Base-by-base conservation (phyloP, 345 rosid genomes). In the Psidium guajava region DNA sequence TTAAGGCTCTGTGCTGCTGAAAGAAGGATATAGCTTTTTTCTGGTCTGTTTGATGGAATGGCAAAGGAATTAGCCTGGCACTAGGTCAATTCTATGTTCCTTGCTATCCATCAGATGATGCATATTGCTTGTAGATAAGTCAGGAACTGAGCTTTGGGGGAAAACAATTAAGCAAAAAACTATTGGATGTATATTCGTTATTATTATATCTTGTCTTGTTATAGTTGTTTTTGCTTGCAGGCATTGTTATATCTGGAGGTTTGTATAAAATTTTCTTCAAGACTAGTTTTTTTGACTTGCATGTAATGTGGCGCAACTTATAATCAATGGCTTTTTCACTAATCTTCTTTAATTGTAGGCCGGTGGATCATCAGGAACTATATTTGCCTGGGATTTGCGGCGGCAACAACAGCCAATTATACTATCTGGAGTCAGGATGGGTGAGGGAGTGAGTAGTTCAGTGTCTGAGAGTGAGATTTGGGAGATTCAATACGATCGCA, bases 361-460 rank as follows among this genome's bases (percentile, higher is more conserved):
- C 22, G 98, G 98, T 87, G 99, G 99, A 54, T 97, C 99, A 25
- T 90, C 91, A 5, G 98, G 98, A 27, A 89, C 92, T 81, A 90
- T 94, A 56, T 94, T 97, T 92, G 98, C 95, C 56, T 97, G 98
- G 99, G 99, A 97, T 89, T 92, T 93, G 74, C 91, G 98, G 21
- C 87, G 93, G 91, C 97, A 90, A 20, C 91, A 92, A 54, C 91
- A 91, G 55, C 92, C 98, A 54, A 89, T 94, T 84, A 85, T 95
- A 83, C 96, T 96, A 49, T 93, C 98, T 87, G 97, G 96, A 82
- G 82, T 85, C 36, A 92, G 90, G 75, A 73, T 84, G 24, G 93
- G 88, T 73, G 94, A 89, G 64, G 84, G 73, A 85, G 83, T 81
- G 22, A 87, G 77, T 81, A 87, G 84, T 53, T 87, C 92, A 42